phyloP scores from a whole-genome alignment of 352 stramenopile genomes.

The Phytophthora aleatoria region DNA sequence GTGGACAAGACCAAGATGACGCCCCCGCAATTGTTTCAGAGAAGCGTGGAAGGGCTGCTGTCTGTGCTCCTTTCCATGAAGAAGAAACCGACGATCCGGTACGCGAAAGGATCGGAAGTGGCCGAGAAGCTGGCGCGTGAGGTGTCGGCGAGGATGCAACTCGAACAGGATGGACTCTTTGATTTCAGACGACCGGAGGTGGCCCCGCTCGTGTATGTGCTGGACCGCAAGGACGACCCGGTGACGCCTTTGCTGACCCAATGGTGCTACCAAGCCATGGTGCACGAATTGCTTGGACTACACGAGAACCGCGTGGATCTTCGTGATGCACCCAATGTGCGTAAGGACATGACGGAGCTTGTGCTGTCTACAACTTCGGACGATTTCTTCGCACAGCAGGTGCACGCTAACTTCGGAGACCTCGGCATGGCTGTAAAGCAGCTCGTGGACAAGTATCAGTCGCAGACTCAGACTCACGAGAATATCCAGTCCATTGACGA shows the following conservation, averaged over 20 bases:
- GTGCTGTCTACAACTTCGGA: slow-evolving; percentile 96
- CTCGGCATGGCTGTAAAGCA: slow-evolving; percentile 96
- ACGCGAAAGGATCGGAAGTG: slow-evolving; percentile 92
- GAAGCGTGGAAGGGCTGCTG: slow-evolving; percentile 94
- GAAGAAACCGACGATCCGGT: slow-evolving; percentile 96
- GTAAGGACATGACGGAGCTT: slow-evolving; percentile 98
- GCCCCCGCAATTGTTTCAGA: slow-evolving; percentile 74
- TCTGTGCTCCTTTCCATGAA: slow-evolving; percentile 96
- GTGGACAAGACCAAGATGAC: slow-evolving; percentile 40
- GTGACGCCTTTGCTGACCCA: slow-evolving; percentile 98
- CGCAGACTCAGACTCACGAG: slow-evolving; percentile 83
- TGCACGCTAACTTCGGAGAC: slow-evolving; percentile 99
- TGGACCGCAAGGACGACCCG: slow-evolving; percentile 98
- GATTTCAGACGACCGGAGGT: slow-evolving; percentile 93
- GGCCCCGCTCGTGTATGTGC: slow-evolving; percentile 90
- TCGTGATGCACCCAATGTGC: slow-evolving; percentile 91
- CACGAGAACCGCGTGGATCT: slow-evolving; percentile 98
- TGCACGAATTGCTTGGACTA: slow-evolving; percentile 98
- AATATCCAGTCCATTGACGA: slow-evolving; percentile 94
- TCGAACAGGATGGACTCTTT: slow-evolving; percentile 96
- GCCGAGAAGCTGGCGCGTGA: slow-evolving; percentile 95
- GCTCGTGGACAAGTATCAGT: slow-evolving; percentile 92
- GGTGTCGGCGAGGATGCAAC: slow-evolving; percentile 93
- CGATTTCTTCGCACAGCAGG: slow-evolving; percentile 96
- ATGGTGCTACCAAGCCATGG: slow-evolving; percentile 99